These are phyloP conservation scores for Mucor velutinosus DNA, from an alignment of 371 early-diverging fungal genomes.

Conservation along the genomic window DNA sequence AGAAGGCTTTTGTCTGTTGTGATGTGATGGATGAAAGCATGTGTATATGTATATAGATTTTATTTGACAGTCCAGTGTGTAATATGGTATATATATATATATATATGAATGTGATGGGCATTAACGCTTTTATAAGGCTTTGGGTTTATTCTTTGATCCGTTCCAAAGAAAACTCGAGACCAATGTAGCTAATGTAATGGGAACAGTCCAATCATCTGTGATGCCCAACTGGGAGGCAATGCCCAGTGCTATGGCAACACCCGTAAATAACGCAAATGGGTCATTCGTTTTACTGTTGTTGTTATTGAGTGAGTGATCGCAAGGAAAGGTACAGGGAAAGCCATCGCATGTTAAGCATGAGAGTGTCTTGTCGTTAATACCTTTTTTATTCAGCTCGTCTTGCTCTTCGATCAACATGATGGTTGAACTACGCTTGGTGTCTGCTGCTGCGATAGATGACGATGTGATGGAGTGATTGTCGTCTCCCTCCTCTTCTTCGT, in stretches of 20 bases:
- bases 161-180: conserved; percentile 49
- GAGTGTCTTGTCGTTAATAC: conserved; percentile 13
- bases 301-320: conserved; percentile 23
- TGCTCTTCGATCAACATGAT: conserved; percentile 7
- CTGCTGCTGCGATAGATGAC: conserved; percentile 3
- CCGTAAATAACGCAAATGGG: conserved; percentile 40
- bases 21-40: not conserved
- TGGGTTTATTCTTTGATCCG: conserved; percentile 21
- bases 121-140: not conserved
- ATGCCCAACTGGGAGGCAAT: conserved; percentile 41
- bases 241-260: conserved; percentile 38
- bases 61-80: not conserved
- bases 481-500: not conserved
- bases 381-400: conserved; percentile 10
- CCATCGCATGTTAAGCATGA: conserved; percentile 23
- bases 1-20: not conserved
- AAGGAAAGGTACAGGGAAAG: conserved; percentile 23
- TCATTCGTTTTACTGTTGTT: conserved; percentile 30
- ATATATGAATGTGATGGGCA: not conserved
- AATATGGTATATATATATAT: not conserved
- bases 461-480: not conserved
- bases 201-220: conserved; percentile 57
- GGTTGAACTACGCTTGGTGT: not conserved
- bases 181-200: conserved; percentile 45
- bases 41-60: not conserved